Conservation (phyloP, 495 filamentous ascomycete genomes). For the Parathielavia hyrcaniae region DNA sequence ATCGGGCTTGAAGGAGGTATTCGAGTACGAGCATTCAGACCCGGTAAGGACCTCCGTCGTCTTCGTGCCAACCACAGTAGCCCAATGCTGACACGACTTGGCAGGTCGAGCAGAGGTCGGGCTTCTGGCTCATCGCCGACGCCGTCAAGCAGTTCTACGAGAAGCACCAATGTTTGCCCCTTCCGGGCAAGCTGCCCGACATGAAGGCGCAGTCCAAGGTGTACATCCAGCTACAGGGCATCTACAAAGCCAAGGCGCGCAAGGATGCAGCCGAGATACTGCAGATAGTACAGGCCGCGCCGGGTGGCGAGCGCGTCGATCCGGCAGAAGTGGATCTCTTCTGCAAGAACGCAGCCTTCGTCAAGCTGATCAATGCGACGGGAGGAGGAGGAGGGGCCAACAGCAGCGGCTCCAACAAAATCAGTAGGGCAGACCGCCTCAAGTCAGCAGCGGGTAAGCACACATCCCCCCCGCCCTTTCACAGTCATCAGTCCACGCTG, state of each 20-base stretch:
- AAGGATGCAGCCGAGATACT: constrained; percentile 73
- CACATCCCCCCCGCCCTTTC: neutral
- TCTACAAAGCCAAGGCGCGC: constrained; percentile 87
- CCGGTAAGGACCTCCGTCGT: constrained; percentile 32
- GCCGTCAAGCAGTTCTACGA: constrained; percentile 71
- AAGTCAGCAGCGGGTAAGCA: constrained; percentile 33
- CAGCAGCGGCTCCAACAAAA: constrained; percentile 3
- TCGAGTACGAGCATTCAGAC: constrained; percentile 52
- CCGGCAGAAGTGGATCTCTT: constrained; percentile 82
- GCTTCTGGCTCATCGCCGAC: constrained; percentile 87
- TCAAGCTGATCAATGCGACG: constrained; percentile 67
- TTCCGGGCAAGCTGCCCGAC: constrained; percentile 85
- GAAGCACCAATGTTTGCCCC: constrained; percentile 63
- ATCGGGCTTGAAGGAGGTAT: constrained; percentile 66
- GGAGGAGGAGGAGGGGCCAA: constrained; percentile 22
- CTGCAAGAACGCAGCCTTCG: constrained; percentile 91
- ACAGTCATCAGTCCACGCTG: neutral
- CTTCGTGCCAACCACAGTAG: neutral
- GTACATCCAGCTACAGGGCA: constrained; percentile 85
- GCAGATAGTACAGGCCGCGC: constrained; percentile 54
- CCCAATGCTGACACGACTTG: constrained; percentile 17
- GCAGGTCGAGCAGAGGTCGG: constrained; percentile 41
- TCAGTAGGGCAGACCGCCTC: constrained; percentile 26
- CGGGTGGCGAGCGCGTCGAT: constrained; percentile 51
- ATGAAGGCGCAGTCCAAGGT: constrained; percentile 96